Evolutionary conservation across 306 rosid species (phyloP), one percentile per base, ranked within the genome.

Genomic region (Casuarina equisetifolia): DNA sequence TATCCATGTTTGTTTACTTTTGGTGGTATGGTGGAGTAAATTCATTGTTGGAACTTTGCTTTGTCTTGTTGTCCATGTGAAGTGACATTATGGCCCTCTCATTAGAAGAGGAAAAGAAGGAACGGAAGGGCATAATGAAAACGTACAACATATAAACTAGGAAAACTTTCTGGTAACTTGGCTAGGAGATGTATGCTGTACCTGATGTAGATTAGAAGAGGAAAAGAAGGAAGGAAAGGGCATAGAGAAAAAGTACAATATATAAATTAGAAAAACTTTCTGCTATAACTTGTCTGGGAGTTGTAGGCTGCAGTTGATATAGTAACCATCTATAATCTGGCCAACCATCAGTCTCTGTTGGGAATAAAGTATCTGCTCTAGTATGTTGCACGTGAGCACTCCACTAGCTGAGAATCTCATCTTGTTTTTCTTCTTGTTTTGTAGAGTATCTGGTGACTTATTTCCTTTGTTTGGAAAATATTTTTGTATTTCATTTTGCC

Each of bases 21-120:
- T 49, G 43, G 46, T 81, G 53, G 45, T 74, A 82, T 77, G 53
- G 62, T 75, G 76, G 38, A 59, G 66, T 19, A 72, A 76, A 72
- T 78, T 50, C 58, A 53, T 59, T 74, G 76, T 69, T 19, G 70
- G 70, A 76, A 57, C 44, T 0, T 58, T 67, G 68, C 32, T 67
- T 67, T 7, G 32, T 25, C 58, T 42, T 20, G 51, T 39, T 67
- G 69, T 61, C 58, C 3, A 25, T 54, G 25, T 36, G 55, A 63
- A 61, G 19, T 10, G 42, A 73, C 58, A 69, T 63, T 39, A 32
- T 54, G 46, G 62, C 16, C 81, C 49, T 48, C 48, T 4, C 32
- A 54, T 40, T 49, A 71, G 52, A 45, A 36, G 76, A 74, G 45
- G 50, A 46, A 62, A 61, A 51, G 53, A 44, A 20, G 52, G 17